A percentile compares a stretch with the other conserved stretches of the same genome.
Evolutionary conservation across 2,329 filamentous ascomycete species (phyloP).

Genomic region (Exophiala sideris): DNA sequence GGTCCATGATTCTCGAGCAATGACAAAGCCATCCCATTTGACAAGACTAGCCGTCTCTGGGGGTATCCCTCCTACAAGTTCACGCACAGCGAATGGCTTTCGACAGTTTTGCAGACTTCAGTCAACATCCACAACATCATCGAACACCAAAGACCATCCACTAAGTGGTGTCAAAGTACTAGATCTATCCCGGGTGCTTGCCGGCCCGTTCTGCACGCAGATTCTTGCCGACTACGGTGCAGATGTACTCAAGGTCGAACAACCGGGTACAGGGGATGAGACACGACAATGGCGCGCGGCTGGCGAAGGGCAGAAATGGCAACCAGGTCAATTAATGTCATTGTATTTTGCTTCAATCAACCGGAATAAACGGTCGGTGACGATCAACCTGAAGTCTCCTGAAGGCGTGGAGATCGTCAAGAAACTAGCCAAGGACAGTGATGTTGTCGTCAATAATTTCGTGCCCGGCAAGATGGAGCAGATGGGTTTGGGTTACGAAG

Average conservation of each 20-base stretch:
- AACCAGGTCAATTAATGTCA: slow-evolving; percentile 9
- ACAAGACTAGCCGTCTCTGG: background rate
- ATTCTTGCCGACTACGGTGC: slow-evolving; percentile 28
- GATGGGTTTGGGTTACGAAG: slow-evolving; percentile 41
- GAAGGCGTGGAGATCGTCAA: slow-evolving; percentile 13
- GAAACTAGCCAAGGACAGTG: slow-evolving; percentile 10
- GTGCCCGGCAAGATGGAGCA: slow-evolving; percentile 44
- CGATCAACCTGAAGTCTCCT: slow-evolving; percentile 17
- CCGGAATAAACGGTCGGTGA: slow-evolving; percentile 20
- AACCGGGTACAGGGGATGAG: slow-evolving; percentile 24
- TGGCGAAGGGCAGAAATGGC: slow-evolving; percentile 23
- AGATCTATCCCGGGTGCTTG: slow-evolving; percentile 26
- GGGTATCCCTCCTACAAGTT: background rate
- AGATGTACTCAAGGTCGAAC: slow-evolving; percentile 30
- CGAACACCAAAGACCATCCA: slow-evolving; percentile 3
- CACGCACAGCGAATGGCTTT: background rate
- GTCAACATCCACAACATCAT: background rate
- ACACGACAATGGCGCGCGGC: slow-evolving; percentile 24
- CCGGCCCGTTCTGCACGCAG: slow-evolving; percentile 25
- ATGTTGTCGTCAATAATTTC: slow-evolving; percentile 25
- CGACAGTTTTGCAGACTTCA: background rate
- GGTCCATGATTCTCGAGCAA: background rate
- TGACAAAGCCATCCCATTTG: background rate
- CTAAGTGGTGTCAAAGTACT: slow-evolving; percentile 19
- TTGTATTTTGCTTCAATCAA: slow-evolving; percentile 19